Conservation (phyloP, 1,284 basidiomycete genomes). For the Boletus subluridellus region DNA sequence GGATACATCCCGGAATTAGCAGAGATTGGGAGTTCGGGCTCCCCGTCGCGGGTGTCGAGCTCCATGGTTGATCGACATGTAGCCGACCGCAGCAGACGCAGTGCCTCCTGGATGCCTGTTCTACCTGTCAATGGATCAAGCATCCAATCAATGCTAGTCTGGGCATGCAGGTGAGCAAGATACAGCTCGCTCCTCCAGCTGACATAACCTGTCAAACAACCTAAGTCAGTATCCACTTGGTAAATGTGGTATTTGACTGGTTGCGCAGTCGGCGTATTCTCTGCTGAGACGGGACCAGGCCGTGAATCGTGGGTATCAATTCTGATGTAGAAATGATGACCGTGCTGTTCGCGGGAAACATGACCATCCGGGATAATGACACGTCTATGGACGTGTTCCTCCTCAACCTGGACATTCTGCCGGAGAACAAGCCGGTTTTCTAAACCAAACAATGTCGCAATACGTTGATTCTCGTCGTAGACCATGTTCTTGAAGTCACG, state of each 20-base stretch:
- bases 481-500: slow-evolving; percentile 26
- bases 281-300: no score
- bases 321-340: not conserved
- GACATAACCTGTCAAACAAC: not conserved
- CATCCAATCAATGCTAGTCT: not conserved
- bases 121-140: not conserved
- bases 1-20: no score
- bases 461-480: slow-evolving; percentile 17
- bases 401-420: slow-evolving; percentile 5
- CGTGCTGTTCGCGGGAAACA: not conserved
- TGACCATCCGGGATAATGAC: slow-evolving; percentile 44
- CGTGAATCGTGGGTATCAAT: not conserved
- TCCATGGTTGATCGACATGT: slow-evolving; percentile 32
- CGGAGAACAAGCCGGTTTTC: slow-evolving; percentile 39
- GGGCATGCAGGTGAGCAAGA: not conserved
- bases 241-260: not conserved
- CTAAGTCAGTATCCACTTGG: not conserved
- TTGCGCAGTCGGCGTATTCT: not conserved
- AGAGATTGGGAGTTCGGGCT: not conserved
- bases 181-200: not conserved
- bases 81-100: slow-evolving; percentile 34
- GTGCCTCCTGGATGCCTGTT: not conserved
- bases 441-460: slow-evolving; percentile 10
- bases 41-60: not conserved
- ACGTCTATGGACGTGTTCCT: slow-evolving; percentile 15